Conservation (phyloP, 345 rosid genomes). For the Gossypium raimondii region DNA sequence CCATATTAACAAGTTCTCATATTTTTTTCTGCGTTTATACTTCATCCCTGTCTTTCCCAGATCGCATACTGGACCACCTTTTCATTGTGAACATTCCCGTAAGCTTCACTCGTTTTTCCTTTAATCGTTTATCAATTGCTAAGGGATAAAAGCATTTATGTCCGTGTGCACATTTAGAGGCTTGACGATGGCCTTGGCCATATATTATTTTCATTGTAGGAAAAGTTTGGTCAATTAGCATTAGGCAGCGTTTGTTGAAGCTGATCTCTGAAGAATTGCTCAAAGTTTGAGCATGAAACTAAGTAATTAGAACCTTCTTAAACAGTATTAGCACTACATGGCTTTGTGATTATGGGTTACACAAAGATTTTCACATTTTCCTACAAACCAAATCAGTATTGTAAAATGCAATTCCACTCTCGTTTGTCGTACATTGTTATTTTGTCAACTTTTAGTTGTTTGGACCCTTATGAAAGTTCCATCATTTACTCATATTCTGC, state of each 20-base stretch:
- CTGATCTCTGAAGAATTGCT: constrained; percentile 4
- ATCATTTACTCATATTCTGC: neutral
- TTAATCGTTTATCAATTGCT: neutral
- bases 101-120: neutral
- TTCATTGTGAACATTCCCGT: neutral
- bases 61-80: neutral
- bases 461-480: neutral
- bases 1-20: neutral
- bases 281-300: constrained; percentile 13
- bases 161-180: neutral
- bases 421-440: constrained; percentile 5
- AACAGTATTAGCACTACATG: neutral
- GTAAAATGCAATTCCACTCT: constrained; percentile 3
- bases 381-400: constrained; percentile 4
- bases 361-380: neutral
- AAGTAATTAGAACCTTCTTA: neutral
- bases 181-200: neutral
- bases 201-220: neutral
- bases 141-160: neutral
- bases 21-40: neutral
- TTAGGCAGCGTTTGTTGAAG: neutral
- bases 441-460: constrained; percentile 5
- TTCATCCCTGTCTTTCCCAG: neutral
- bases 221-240: neutral
- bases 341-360: neutral